Base-by-base conservation (phyloP, 2,329 filamentous ascomycete genomes). In the Sordariomycetes sp. region DNA sequence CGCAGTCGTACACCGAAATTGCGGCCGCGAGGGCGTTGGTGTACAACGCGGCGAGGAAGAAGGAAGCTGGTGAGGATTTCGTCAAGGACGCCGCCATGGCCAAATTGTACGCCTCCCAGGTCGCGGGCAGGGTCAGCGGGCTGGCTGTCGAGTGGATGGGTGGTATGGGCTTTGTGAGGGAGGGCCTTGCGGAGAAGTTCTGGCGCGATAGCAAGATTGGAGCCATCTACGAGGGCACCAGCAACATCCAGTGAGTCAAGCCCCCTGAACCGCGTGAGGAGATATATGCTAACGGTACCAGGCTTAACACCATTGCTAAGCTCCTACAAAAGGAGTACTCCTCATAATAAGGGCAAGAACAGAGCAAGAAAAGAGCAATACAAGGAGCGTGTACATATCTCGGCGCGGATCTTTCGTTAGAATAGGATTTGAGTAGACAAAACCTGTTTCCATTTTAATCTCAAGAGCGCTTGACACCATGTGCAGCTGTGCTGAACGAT, bases 101-200 rank as follows among this genome's bases (percentile, higher is more conserved):
- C 35, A 98, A 98, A 70, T 72, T 98, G 36, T 94, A 84, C 57
- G 79, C 92, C 3, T 92, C 85, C 5, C 92, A 98, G 63, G 86
- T 98, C 21, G 92, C 92, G 0, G 84, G 85, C 15, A 79, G 77
- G 35, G 90, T 98, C 15, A 83, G 82, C 36, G 79, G 88, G 6
- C 72, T 83, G 32, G 92, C 90, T 0, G 78, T 98, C 19, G 92
- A 98, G 65, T 98, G 92, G 92, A 96, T 96, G 90, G 92, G 92
- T 31, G 92, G 92, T 41, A 96, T 98, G 92, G 92, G 92, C 30
- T 98, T 98, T 50, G 92, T 98, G 12, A 71, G 92, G 29, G 92
- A 98, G 59, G 92, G 92, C 0, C 78, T 94, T 38, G 92, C 92
- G 1, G 92, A 98, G 76, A 98, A 98, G 76, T 95, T 82, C 67